Percentiles rank a stretch among this genome's conserved stretches.
Conservation (phyloP, 2,329 filamentous ascomycete genomes). For the Phialophora expanda region DNA sequence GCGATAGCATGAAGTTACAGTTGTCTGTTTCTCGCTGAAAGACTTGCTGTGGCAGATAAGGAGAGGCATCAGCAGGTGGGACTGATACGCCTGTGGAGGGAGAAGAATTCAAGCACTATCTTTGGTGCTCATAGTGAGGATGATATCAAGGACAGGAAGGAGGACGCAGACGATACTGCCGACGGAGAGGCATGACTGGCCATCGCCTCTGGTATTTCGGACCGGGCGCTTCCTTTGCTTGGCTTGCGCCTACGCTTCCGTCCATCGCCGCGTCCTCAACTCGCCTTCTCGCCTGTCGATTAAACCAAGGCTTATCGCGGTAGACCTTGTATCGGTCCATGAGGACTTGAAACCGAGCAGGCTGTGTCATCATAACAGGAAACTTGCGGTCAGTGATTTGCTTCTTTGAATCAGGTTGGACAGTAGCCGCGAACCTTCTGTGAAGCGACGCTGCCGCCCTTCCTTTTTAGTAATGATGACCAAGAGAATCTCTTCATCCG, state of each 20-base stretch:
- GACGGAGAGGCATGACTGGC: no score
- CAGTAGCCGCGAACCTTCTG: constrained; percentile 23
- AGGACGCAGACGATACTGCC: no score
- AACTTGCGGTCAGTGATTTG: constrained; percentile 21
- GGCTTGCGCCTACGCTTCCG: constrained; percentile 13
- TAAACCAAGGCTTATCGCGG: constrained; percentile 19
- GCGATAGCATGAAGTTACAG: no score
- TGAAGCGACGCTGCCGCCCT: constrained; percentile 25
- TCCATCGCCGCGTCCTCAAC: not conserved
- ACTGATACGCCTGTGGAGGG: no score
- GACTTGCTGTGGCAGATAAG: no score
- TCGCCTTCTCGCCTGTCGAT: not conserved
- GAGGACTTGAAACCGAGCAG: constrained; percentile 11
- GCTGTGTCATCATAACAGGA: constrained; percentile 24
- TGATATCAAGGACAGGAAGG: no score
- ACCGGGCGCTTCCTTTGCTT: no score
- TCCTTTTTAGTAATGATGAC: constrained; percentile 7
- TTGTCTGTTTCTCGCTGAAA: no score
- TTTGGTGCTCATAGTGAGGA: no score
- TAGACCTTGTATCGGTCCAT: constrained; percentile 22
- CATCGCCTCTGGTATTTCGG: no score
- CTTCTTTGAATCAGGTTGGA: not conserved
- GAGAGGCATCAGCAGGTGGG: no score
- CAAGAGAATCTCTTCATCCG: constrained; percentile 16
- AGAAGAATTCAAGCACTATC: no score